Evolutionary conservation across 1,284 basidiomycete genomes (phyloP).

Genomic region (Phylloporus gajari): DNA sequence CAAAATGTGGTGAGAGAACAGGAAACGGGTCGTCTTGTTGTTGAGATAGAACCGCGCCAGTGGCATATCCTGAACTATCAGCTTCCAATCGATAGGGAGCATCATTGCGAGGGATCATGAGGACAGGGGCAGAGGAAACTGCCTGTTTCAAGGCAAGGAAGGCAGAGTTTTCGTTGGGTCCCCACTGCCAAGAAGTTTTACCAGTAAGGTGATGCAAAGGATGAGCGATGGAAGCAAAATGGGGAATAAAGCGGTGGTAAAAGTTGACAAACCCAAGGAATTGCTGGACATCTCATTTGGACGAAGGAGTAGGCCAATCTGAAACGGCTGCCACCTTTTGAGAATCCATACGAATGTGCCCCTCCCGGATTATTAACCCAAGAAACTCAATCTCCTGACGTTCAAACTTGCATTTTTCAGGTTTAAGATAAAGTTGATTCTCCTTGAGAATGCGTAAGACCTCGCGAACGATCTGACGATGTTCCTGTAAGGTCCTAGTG

Average conservation of each 20-base stretch:
- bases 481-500: slow-evolving; percentile 24
- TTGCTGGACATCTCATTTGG: neutral
- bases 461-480: slow-evolving; percentile 26
- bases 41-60: neutral
- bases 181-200: neutral
- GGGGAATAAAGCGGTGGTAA: neutral
- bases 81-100: neutral
- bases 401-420: slow-evolving; percentile 53
- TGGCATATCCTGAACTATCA: neutral
- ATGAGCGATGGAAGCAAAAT: neutral
- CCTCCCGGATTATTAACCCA: slow-evolving; percentile 44
- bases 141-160: neutral
- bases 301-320: neutral
- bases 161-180: neutral
- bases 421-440: slow-evolving; percentile 44
- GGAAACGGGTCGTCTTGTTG: no score
- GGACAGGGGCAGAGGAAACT: neutral
- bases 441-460: slow-evolving; percentile 46
- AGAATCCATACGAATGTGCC: neutral
- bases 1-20: no score
- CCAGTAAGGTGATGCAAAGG: neutral
- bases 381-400: slow-evolving; percentile 50
- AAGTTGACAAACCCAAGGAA: neutral
- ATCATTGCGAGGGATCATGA: neutral
- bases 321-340: neutral